Conservation (phyloP, 257 asterid species). For the Primulina eburnea region DNA sequence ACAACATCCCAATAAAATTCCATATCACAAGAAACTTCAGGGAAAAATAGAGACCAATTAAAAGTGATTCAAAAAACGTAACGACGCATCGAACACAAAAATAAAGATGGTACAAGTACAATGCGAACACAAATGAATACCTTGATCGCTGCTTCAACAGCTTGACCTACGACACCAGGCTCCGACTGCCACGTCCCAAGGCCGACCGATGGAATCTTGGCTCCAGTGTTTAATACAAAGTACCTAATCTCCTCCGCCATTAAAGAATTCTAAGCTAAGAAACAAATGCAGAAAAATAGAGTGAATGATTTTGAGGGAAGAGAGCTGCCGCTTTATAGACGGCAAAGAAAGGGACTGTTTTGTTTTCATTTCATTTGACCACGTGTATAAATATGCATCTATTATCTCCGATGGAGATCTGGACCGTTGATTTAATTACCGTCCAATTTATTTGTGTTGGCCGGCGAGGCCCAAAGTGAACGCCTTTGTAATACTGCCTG, state of each 20-base stretch:
- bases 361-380: background rate
- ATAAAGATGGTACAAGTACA: background rate
- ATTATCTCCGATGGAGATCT: background rate
- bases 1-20: too few species aligned
- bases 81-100: too few species aligned
- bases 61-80: too few species aligned
- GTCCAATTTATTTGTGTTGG: background rate
- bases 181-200: conserved; percentile 83
- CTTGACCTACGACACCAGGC: conserved; percentile 66
- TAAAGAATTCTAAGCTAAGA: background rate
- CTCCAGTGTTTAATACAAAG: conserved; percentile 67
- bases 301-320: background rate
- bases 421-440: background rate
- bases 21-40: too few species aligned
- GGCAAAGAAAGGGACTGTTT: background rate
- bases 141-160: conserved; percentile 63
- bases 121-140: conserved; percentile 24
- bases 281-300: background rate
- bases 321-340: background rate
- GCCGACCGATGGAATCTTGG: conserved; percentile 68
- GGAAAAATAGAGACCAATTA: too few species aligned
- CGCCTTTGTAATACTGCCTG: too few species aligned
- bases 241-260: conserved; percentile 39
- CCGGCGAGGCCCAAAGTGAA: background rate
- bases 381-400: background rate